Evolutionary conservation across 306 rosid genomes (phyloP).

Genomic region (Citrullus amarus): DNA sequence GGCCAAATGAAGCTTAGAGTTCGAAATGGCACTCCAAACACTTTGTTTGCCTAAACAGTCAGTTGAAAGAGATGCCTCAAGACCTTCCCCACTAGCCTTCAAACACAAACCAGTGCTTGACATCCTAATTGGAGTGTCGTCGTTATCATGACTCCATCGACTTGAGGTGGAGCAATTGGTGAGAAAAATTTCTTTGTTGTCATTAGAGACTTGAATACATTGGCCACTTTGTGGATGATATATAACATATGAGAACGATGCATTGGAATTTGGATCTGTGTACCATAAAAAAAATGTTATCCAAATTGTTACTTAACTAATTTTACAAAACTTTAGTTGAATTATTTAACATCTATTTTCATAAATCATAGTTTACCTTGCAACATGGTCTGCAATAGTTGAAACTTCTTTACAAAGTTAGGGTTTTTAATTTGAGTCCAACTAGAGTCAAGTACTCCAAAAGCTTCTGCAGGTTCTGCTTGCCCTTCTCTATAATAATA

Average conservation of each 20-base stretch:
- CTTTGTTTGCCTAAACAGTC: conserved; percentile 20
- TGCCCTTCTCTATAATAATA: conserved; percentile 23
- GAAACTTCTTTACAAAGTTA: conserved; percentile 18
- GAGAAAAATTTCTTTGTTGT: conserved; percentile 14
- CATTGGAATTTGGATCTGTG: conserved; percentile 34
- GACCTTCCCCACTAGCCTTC: conserved; percentile 21
- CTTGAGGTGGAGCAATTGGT: conserved; percentile 13
- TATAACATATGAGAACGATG: conserved; percentile 14
- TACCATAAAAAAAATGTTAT: not conserved
- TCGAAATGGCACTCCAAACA: conserved; percentile 22
- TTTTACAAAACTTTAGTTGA: no score
- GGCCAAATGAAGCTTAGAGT: conserved; percentile 28
- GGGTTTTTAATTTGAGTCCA: conserved; percentile 25
- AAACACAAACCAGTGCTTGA: conserved; percentile 9
- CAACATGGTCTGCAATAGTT: conserved; percentile 21
- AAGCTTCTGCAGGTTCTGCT: conserved; percentile 6
- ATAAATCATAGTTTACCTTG: conserved; percentile 16
- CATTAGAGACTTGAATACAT: conserved; percentile 16
- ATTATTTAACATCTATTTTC: no score
- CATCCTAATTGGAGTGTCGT: conserved; percentile 20
- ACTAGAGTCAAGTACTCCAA: conserved; percentile 16
- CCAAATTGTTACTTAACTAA: not conserved
- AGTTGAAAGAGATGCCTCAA: conserved; percentile 11
- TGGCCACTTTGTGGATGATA: conserved; percentile 24
- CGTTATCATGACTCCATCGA: conserved; percentile 21